These are phyloP conservation scores for Dryas drummondii DNA, from an alignment of 306 rosid genomes.

Conservation along the genomic window DNA sequence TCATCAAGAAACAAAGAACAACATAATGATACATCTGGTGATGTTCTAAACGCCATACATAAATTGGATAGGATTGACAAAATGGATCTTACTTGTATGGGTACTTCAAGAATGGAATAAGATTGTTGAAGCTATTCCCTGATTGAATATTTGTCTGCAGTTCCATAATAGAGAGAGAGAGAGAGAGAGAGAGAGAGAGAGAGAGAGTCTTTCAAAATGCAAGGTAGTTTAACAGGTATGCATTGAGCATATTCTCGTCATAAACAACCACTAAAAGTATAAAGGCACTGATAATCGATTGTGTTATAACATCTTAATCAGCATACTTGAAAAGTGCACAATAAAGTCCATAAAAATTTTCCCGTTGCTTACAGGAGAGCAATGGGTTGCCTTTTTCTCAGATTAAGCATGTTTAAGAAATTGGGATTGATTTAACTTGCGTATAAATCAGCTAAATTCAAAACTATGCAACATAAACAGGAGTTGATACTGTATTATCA, in stretches of 20 bases:
- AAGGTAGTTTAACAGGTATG: not conserved
- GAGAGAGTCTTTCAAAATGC: not conserved
- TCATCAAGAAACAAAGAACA: slow-evolving; percentile 15
- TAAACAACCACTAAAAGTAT: not conserved
- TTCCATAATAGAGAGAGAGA: slow-evolving; percentile 23
- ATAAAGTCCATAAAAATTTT: not conserved
- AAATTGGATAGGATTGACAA: slow-evolving; percentile 14
- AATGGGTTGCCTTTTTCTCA: not conserved
- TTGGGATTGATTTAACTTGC: not conserved
- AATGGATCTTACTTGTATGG: slow-evolving; percentile 68
- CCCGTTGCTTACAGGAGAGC: not conserved
- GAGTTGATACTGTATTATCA: not conserved
- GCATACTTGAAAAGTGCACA: not conserved
- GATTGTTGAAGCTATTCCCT: slow-evolving; percentile 77
- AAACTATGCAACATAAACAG: not conserved
- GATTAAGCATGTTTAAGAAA: not conserved
- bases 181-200: not conserved
- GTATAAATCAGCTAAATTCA: not conserved
- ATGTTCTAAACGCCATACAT: slow-evolving; percentile 13
- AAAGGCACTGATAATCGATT: not conserved
- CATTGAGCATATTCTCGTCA: not conserved
- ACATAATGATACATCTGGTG: slow-evolving; percentile 17
- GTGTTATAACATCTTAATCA: not conserved
- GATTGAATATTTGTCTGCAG: slow-evolving; percentile 60
- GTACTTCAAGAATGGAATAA: slow-evolving; percentile 74